Conservation (phyloP, 176 grass and related monocot genomes). For the Raddia guianensis region DNA sequence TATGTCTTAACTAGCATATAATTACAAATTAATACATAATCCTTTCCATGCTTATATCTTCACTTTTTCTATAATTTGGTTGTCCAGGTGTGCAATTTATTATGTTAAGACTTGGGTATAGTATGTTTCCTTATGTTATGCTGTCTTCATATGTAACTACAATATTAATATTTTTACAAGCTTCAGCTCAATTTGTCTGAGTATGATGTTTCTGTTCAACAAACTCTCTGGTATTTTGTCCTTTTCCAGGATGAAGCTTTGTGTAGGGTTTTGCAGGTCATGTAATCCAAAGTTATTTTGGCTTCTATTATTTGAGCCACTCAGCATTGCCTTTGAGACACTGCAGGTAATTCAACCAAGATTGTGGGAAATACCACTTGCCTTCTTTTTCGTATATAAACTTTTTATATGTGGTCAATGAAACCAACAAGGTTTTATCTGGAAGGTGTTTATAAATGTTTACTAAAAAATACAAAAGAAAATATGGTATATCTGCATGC, state of each 20-base stretch:
- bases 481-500: neutral
- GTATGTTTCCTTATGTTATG: neutral
- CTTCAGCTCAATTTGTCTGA: conserved; percentile 16
- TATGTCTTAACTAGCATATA: neutral
- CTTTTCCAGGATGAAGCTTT: conserved; percentile 84
- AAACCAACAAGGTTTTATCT: neutral
- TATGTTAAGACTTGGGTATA: neutral
- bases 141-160: neutral
- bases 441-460: conserved; percentile 27
- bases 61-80: conserved; percentile 17
- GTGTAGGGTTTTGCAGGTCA: conserved; percentile 65
- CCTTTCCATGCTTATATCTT: neutral
- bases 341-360: conserved; percentile 75
- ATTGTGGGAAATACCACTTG: conserved; percentile 11
- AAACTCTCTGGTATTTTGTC: conserved; percentile 30
- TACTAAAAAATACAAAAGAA: conserved; percentile 12
- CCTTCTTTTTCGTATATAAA: conserved; percentile 21
- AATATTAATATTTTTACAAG: conserved; percentile 19
- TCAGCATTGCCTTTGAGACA: conserved; percentile 92
- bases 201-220: conserved; percentile 38
- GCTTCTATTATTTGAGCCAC: conserved; percentile 91
- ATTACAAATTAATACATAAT: neutral
- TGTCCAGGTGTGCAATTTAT: neutral
- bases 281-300: conserved; percentile 87
- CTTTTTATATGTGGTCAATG: neutral